phyloP scores from a whole-genome alignment of 345 rosid species.

The Pelargonium nanum region DNA sequence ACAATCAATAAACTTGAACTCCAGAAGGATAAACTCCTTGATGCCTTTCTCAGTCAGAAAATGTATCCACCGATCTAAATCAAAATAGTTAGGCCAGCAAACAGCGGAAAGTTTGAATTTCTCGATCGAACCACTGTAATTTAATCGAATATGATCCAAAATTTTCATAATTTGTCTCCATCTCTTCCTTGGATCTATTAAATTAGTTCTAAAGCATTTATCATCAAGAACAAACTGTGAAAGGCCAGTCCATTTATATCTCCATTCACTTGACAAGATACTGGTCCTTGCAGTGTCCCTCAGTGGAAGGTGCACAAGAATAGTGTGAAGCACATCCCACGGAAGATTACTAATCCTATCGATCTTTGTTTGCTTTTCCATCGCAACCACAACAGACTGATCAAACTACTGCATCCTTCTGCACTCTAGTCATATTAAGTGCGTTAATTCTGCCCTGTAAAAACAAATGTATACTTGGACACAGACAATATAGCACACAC shows the following conservation, averaged over 20 bases:
- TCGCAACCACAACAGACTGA: neutral
- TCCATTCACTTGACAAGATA: constrained; percentile 15
- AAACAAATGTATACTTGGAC: neutral
- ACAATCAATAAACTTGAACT: constrained; percentile 12
- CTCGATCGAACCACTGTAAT: neutral
- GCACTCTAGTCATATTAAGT: neutral
- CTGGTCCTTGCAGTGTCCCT: constrained; percentile 1
- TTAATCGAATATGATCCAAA: neutral
- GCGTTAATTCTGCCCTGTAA: neutral
- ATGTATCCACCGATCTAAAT: neutral
- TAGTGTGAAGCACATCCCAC: constrained; percentile 18
- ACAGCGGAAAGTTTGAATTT: neutral
- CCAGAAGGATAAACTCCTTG: neutral
- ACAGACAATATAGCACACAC: neutral
- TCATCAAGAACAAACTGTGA: constrained; percentile 23
- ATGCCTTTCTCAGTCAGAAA: neutral
- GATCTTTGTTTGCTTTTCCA: neutral
- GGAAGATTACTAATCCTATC: constrained; percentile 6
- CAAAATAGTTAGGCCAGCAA: neutral
- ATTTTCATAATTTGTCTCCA: neutral
- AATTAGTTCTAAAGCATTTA: constrained; percentile 7
- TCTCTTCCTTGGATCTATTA: neutral
- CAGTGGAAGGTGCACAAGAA: constrained; percentile 19
- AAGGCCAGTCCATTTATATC: constrained; percentile 23
- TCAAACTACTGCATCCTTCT: neutral